Evolutionary conservation across 2,329 filamentous ascomycete genomes (phyloP).

Genomic region (Dryadomyces sulphureus): DNA sequence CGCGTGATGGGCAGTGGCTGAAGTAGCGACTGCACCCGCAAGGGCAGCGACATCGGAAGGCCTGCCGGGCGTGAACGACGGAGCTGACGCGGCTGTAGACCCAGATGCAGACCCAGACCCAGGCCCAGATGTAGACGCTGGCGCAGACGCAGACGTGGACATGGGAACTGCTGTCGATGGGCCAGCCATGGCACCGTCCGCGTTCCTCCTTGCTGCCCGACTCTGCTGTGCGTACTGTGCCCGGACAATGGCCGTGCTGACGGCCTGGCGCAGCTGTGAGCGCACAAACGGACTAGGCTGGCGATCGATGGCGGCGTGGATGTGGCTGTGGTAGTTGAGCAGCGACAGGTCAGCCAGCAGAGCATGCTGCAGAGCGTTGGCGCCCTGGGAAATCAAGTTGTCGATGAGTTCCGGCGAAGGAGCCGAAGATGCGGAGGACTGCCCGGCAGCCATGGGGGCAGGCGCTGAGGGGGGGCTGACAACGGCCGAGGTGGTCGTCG

Average conservation of each 20-base stretch:
- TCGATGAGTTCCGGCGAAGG: slow-evolving; percentile 25
- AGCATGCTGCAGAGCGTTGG: slow-evolving; percentile 28
- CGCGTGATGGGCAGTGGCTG: background rate
- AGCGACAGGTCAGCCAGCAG: slow-evolving; percentile 15
- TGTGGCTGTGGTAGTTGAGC: slow-evolving; percentile 28
- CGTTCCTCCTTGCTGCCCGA: background rate
- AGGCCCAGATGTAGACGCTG: too few species aligned
- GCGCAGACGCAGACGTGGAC: too few species aligned
- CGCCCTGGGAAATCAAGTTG: slow-evolving; percentile 33
- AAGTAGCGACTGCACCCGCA: background rate
- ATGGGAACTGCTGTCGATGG: too few species aligned
- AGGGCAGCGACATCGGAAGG: background rate
- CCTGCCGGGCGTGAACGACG: background rate
- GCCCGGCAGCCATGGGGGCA: background rate
- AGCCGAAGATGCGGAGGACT: background rate
- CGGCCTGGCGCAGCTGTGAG: slow-evolving; percentile 33
- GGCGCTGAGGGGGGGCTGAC: background rate
- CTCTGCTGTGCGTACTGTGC: slow-evolving; percentile 28
- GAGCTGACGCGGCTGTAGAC: background rate
- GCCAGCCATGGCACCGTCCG: background rate
- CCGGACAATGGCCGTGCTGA: slow-evolving; percentile 29
- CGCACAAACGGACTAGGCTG: slow-evolving; percentile 32
- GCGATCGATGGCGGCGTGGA: slow-evolving; percentile 36
- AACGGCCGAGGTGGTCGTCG: too few species aligned
- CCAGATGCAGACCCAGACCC: too few species aligned